These are phyloP conservation scores for Capsicum chinense DNA, from an alignment of 257 asterid genomes.

Conservation along the genomic window DNA sequence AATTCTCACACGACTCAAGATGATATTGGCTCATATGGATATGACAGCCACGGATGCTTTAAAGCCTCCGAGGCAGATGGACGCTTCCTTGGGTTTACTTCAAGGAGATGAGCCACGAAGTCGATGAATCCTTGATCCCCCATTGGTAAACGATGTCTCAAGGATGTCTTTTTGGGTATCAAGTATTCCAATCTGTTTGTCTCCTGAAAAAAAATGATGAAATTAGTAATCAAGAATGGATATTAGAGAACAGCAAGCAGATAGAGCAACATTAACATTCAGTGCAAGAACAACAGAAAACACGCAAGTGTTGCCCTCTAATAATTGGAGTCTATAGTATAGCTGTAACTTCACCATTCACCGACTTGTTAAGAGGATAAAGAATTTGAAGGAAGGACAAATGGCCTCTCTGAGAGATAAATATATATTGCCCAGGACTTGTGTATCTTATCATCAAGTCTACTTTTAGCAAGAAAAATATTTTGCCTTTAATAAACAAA, in stretches of 20 bases:
- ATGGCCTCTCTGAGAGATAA: slow-evolving; percentile 15
- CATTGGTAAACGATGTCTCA: slow-evolving; percentile 95
- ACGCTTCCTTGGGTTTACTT: slow-evolving; percentile 78
- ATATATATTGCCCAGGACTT: neutral
- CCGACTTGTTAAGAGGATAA: neutral
- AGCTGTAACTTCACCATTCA: neutral
- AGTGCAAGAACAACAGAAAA: neutral
- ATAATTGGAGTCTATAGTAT: neutral
- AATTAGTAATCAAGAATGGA: neutral
- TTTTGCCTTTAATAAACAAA: neutral
- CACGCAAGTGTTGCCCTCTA: neutral
- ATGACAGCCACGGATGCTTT: slow-evolving; percentile 95
- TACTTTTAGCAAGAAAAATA: neutral
- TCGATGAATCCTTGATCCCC: slow-evolving; percentile 98
- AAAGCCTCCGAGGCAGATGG: slow-evolving; percentile 94
- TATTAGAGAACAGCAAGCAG: neutral
- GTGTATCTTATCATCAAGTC: neutral
- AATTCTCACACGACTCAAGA: slow-evolving; percentile 48
- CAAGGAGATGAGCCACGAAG: slow-evolving; percentile 83
- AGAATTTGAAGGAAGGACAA: slow-evolving; percentile 8
- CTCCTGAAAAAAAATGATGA: slow-evolving; percentile 56
- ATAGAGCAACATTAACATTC: neutral
- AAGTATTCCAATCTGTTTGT: slow-evolving; percentile 81
- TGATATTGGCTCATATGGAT: slow-evolving; percentile 96
- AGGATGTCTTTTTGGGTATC: slow-evolving; percentile 92